A percentile compares a stretch with the other conserved stretches of the same genome.
Conservation (phyloP, 2,329 filamentous ascomycete species). For the Botrytis fabae region DNA sequence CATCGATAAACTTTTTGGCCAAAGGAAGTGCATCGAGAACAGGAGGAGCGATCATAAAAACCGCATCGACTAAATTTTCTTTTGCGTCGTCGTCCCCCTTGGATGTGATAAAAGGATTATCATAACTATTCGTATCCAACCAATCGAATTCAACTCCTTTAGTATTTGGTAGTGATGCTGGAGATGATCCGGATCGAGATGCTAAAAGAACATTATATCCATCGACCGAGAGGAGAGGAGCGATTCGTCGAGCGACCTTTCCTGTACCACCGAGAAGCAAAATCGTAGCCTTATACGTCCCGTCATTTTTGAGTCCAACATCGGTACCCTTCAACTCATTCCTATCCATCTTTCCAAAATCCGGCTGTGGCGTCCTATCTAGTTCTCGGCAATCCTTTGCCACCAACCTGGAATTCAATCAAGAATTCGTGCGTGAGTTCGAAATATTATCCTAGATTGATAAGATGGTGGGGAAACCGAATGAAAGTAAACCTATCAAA, state of each 20-base stretch:
- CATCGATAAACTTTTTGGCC: constrained; percentile 47
- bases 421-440: not conserved
- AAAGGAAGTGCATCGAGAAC: constrained; percentile 39
- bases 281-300: not conserved
- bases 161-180: constrained; percentile 16
- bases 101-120: constrained; percentile 38
- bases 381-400: not conserved
- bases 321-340: not conserved
- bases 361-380: not conserved
- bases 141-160: constrained; percentile 48
- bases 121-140: constrained; percentile 46
- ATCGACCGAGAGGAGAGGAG: constrained; percentile 40
- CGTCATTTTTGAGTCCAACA: not conserved
- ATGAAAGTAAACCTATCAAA: not conserved
- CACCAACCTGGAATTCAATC: not conserved
- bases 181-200: constrained; percentile 42
- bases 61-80: constrained; percentile 37
- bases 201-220: constrained; percentile 42
- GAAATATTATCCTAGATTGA: not conserved
- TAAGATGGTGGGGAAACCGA: not conserved
- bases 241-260: constrained; percentile 47
- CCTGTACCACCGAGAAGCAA: constrained; percentile 48
- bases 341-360: not conserved
- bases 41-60: constrained; percentile 47
- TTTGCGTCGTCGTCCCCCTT: not conserved